These are phyloP conservation scores for Lobosporangium transversale DNA, from an alignment of 192 early-diverging fungal species.

Conservation along the genomic window DNA sequence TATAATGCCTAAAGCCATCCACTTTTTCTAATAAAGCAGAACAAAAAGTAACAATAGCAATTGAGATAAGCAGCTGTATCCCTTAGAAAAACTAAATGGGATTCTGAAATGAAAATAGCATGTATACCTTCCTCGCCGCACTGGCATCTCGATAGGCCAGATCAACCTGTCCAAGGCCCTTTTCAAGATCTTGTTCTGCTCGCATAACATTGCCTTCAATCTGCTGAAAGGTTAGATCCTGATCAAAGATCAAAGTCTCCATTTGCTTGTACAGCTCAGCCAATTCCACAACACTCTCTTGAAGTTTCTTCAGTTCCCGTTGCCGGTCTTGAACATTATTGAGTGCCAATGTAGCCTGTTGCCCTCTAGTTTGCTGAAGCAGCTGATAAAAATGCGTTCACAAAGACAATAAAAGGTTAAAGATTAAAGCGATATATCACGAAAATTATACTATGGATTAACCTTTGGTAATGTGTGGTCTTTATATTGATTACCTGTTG, in stretches of 20 bases:
- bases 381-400: constrained; percentile 7
- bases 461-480: no score
- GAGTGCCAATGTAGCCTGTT: constrained; percentile 30
- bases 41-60: constrained; percentile 1
- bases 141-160: constrained; percentile 6
- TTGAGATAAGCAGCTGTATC: neutral
- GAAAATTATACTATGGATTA: no score
- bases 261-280: constrained; percentile 30
- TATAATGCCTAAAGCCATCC: constrained; percentile 30
- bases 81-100: no score
- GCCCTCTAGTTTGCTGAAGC: constrained; percentile 39
- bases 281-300: constrained; percentile 39
- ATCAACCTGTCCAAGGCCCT: constrained; percentile 15
- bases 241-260: constrained; percentile 41
- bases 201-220: constrained; percentile 29
- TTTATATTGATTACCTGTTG: constrained; percentile 29
- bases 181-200: constrained; percentile 33
- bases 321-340: constrained; percentile 43
- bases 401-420: neutral
- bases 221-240: constrained; percentile 35
- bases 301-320: constrained; percentile 25
- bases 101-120: no score
- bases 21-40: constrained; percentile 21
- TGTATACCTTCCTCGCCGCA: constrained; percentile 39
- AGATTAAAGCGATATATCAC: neutral